Evolutionary conservation across 306 rosid species (phyloP).

Genomic region (Aeschynomene evenia): DNA sequence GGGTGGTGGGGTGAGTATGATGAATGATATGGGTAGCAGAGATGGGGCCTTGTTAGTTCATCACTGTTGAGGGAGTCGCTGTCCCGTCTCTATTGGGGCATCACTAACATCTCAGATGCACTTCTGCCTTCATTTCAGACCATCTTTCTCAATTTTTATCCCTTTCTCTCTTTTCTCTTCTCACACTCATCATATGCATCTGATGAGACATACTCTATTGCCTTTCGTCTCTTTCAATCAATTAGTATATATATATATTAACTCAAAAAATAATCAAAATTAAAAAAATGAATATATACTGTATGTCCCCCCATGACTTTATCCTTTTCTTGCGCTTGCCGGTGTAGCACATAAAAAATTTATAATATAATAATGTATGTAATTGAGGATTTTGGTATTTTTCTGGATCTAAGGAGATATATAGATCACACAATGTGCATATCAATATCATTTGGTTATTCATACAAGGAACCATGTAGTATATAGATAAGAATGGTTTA

Average conservation of each 20-base stretch:
- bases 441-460: not conserved
- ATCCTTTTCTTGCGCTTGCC: not conserved
- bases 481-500: not conserved
- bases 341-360: not conserved
- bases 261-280: not conserved
- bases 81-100: slow-evolving; percentile 24
- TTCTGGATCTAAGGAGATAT: slow-evolving; percentile 1
- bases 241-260: not conserved
- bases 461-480: not conserved
- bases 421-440: not conserved
- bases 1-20: not conserved
- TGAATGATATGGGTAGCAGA: not conserved
- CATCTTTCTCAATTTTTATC: not conserved
- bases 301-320: not conserved
- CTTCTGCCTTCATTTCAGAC: slow-evolving; percentile 34
- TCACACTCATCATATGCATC: not conserved
- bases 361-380: not conserved
- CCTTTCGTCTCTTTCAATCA: slow-evolving; percentile 14
- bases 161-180: not conserved
- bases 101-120: slow-evolving; percentile 29
- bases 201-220: not conserved
- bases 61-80: slow-evolving; percentile 6
- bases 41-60: slow-evolving; percentile 19
- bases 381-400: not conserved
- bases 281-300: not conserved